Base-by-base conservation (phyloP, 2,329 filamentous ascomycete genomes). In the Corniculantispora saksenae region DNA sequence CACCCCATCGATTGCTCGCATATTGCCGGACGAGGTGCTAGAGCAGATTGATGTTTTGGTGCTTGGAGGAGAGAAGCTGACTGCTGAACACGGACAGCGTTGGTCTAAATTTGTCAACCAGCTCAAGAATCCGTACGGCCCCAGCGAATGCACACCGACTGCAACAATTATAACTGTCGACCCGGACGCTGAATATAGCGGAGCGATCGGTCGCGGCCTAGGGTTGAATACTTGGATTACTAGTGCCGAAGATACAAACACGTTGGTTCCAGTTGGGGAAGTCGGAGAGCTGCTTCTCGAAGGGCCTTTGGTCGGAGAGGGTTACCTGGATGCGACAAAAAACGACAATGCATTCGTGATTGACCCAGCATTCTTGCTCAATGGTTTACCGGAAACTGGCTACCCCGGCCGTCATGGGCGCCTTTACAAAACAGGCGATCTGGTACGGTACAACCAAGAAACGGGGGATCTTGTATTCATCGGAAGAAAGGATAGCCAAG, bases 401-500 rank as follows among this genome's bases (percentile, higher is more conserved):
- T 13, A 13, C n/a, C 45, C 27, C 5, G 71, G 77, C 4, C 56
- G 56, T 13, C 25, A 51, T 10, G 55, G 63, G 25, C 59, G 69
- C 21, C 63, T 67, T 23, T 69, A 69, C 38, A 29, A 50, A n/a
- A 67, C 67, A 8, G 66, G 66, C 10, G 67, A 67, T 45, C 54
- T 69, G 3, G 67, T 66, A 1, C 43, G 66, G 23, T 74, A 75
- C 25, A 59, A 72, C 45, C 43, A 54, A 0, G 72, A 80, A 32
- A 32, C 32, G 63, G 76, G 76, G 15, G 66, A 67, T 21, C 70
- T 81, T n/a, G 66, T 72, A 0, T 80, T 76, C 61, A 68, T 82
- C 59, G 83, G 82, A 56, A 75, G 84, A 43, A 82, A 82, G 67
- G 84, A 86, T 68, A 77, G 77, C 0, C 83, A 86, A 70, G 78